A percentile compares a stretch with the other conserved stretches of the same genome.
Conservation (phyloP, 495 filamentous ascomycete species). For the Beverwykella pulmonaria region DNA sequence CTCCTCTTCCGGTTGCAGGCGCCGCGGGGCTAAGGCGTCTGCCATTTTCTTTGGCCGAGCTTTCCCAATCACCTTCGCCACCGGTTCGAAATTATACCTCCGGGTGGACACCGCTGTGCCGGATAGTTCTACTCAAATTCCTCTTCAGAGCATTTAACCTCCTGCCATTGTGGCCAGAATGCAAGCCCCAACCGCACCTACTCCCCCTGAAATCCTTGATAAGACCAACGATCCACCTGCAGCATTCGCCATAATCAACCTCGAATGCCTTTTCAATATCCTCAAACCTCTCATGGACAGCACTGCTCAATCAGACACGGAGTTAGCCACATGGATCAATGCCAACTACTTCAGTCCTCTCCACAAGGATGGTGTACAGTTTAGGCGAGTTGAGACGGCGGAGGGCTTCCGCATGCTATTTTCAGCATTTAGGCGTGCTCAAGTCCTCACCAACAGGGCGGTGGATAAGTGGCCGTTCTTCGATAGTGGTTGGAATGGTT, state of each 20-base stretch:
- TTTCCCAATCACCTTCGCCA: too few relatives aligned
- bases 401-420: conserved; percentile 1
- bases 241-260: conserved; percentile 5
- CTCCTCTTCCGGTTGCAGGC: too few relatives aligned
- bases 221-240: not conserved
- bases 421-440: conserved; percentile 1
- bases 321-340: conserved; percentile 9
- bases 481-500: not conserved
- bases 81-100: too few relatives aligned
- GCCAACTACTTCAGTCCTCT: not conserved
- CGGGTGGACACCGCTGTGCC: too few relatives aligned
- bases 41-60: too few relatives aligned
- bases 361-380: not conserved
- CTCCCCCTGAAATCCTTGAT: not conserved
- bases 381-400: not conserved
- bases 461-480: conserved; percentile 18
- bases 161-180: not conserved
- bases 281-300: not conserved
- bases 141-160: not conserved
- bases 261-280: conserved; percentile 1
- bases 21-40: too few relatives aligned
- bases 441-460: not conserved
- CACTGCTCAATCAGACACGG: not conserved
- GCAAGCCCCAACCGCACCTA: not conserved
- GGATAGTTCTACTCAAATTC: not conserved